Conservation (phyloP, 768 basidiomycete genomes). For the Mycena floridula region DNA sequence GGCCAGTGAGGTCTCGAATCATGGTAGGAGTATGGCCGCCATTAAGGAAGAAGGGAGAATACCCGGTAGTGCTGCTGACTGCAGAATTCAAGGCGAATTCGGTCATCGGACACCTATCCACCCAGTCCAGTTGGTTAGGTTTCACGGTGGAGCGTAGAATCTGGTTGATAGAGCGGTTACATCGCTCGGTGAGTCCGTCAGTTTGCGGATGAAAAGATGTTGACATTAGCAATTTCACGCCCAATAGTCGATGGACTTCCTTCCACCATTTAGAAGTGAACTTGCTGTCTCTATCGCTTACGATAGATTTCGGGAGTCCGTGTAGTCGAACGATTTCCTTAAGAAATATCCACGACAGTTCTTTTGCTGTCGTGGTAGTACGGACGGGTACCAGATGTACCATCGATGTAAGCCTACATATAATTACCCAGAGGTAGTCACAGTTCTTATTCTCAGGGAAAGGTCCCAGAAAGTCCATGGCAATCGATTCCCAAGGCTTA, state of each 20-base stretch:
- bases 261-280: constrained; percentile 15
- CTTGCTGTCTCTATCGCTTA: neutral
- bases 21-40: neutral
- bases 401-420: neutral
- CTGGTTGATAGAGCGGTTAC: constrained; percentile 11
- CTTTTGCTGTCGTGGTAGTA: neutral
- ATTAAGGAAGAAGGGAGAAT: neutral
- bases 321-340: neutral
- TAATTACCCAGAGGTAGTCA: neutral
- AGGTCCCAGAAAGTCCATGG: neutral
- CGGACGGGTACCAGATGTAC: neutral
- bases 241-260: constrained; percentile 10
- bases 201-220: neutral
- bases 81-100: neutral
- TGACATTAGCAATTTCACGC: constrained; percentile 11
- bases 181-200: constrained; percentile 11
- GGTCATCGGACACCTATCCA: neutral
- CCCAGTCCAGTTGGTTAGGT: constrained; percentile 2
- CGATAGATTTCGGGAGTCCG: neutral
- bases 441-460: neutral
- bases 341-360: neutral
- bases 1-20: neutral
- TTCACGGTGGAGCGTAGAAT: constrained; percentile 6
- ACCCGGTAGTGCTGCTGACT: neutral
- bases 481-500: neutral